These are phyloP conservation scores for Pouteria glomerata DNA, from an alignment of 148 eudicot genomes.

Conservation along the genomic window DNA sequence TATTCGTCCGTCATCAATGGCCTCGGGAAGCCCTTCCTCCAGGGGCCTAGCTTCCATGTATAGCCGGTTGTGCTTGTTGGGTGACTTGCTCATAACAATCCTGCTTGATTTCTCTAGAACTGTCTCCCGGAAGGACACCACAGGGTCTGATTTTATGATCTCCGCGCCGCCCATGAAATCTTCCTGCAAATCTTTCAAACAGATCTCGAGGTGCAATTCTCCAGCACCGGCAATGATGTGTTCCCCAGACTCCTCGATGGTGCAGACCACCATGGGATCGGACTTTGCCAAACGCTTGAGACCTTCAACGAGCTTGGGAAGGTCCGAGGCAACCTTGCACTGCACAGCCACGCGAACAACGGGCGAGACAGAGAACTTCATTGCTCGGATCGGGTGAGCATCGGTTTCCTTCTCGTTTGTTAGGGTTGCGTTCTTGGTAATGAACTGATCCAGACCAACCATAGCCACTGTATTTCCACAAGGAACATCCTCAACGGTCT, in stretches of 20 bases:
- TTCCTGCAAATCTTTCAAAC: slow-evolving; percentile 58
- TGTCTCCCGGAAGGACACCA: slow-evolving; percentile 70
- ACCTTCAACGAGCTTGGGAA: slow-evolving; percentile 27
- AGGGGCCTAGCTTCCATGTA: slow-evolving; percentile 67
- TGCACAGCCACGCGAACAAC: slow-evolving; percentile 27
- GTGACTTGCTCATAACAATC: slow-evolving; percentile 66
- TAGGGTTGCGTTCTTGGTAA: slow-evolving; percentile 22
- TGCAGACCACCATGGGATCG: slow-evolving; percentile 20
- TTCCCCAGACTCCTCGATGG: slow-evolving; percentile 42
- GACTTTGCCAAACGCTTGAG: slow-evolving; percentile 23
- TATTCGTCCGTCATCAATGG: slow-evolving; percentile 60
- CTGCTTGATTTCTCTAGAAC: slow-evolving; percentile 55
- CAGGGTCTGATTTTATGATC: slow-evolving; percentile 56
- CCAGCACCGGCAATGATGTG: slow-evolving; percentile 76
- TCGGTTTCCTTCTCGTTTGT: slow-evolving; percentile 26
- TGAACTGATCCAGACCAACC: slow-evolving; percentile 30
- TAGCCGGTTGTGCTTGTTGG: slow-evolving; percentile 65
- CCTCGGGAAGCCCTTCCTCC: slow-evolving; percentile 70
- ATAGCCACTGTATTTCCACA: slow-evolving; percentile 72
- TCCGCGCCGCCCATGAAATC: slow-evolving; percentile 82
- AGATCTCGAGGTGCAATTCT: slow-evolving; percentile 64
- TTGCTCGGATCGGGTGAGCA: slow-evolving; percentile 21
- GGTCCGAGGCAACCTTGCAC: slow-evolving; percentile 24
- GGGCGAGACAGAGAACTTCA: slow-evolving; percentile 53
- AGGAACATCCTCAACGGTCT: slow-evolving; percentile 44